These are phyloP conservation scores for Fragilaria radians DNA, from an alignment of 108 stramenopile species.

Conservation along the genomic window DNA sequence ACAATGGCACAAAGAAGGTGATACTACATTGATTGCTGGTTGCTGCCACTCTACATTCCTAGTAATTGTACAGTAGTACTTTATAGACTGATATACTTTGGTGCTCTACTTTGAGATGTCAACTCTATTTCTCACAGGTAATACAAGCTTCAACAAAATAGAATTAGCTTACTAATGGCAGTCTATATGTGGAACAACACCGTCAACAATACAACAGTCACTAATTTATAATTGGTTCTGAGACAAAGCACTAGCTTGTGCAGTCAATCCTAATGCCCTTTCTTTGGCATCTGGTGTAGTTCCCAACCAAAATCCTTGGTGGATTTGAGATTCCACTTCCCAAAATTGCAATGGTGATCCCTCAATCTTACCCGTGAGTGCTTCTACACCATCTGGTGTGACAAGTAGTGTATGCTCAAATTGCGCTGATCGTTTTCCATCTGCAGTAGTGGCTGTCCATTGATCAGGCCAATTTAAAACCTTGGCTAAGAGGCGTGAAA, in stretches of 20 bases:
- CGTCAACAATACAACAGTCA: no score
- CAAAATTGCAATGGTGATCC: constrained; percentile 79
- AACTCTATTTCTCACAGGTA: background rate
- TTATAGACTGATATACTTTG: background rate
- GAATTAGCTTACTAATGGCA: background rate
- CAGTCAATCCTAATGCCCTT: constrained; percentile 38
- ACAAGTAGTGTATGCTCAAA: constrained; percentile 92
- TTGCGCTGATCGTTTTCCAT: constrained; percentile 86
- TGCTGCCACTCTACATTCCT: no score
- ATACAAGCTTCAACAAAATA: background rate
- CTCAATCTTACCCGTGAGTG: constrained; percentile 79
- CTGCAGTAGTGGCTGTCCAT: constrained; percentile 93
- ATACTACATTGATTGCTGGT: no score
- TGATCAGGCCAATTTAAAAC: constrained; percentile 89
- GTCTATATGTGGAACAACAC: no score
- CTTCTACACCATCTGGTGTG: constrained; percentile 84
- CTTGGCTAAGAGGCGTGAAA: constrained; percentile 16
- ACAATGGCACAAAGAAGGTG: no score
- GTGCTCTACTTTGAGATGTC: background rate
- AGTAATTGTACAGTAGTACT: background rate
- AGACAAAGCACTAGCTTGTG: background rate
- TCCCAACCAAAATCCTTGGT: constrained; percentile 75
- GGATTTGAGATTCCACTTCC: constrained; percentile 72
- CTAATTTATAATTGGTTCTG: background rate
- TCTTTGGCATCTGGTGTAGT: constrained; percentile 42